These are phyloP conservation scores for Aspergillus sclerotioniger DNA, from an alignment of 495 filamentous ascomycete species.

Conservation along the genomic window DNA sequence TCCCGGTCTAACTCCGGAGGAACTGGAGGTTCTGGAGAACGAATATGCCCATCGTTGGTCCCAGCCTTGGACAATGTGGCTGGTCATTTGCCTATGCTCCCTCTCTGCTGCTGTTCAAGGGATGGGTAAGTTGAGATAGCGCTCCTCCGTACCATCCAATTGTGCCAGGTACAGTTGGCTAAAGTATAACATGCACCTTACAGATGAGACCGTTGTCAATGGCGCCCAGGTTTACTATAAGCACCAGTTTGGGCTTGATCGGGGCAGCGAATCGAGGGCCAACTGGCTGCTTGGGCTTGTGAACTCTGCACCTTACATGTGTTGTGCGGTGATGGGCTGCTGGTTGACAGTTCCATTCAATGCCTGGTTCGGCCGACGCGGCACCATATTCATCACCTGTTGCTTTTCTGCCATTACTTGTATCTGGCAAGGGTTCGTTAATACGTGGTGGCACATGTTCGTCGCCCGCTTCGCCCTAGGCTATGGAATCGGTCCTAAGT, in stretches of 20 bases:
- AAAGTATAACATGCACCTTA: constrained; percentile 26
- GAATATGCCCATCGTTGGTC: constrained; percentile 71
- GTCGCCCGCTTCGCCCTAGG: constrained; percentile 69
- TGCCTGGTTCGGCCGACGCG: constrained; percentile 72
- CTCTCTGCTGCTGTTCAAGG: constrained; percentile 65
- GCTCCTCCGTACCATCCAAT: background rate
- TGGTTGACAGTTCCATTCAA: constrained; percentile 85
- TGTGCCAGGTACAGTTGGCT: constrained; percentile 12
- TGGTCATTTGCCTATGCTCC: constrained; percentile 64
- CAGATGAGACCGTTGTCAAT: constrained; percentile 77
- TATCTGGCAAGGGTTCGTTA: constrained; percentile 74
- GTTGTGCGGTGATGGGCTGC: constrained; percentile 73
- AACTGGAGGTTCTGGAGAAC: constrained; percentile 55
- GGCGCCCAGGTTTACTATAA: constrained; percentile 76
- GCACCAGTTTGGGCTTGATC: constrained; percentile 64
- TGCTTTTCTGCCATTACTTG: constrained; percentile 64
- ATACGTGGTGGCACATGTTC: constrained; percentile 74
- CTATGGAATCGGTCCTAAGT: constrained; percentile 79
- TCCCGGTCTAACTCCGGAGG: constrained; percentile 53
- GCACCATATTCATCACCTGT: constrained; percentile 80
- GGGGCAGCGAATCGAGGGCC: constrained; percentile 26
- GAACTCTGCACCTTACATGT: constrained; percentile 65
- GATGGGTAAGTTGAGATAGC: constrained; percentile 63
- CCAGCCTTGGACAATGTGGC: constrained; percentile 67
- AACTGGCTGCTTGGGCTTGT: constrained; percentile 69